A percentile compares a stretch with the other conserved stretches of the same genome.
These are phyloP conservation scores for Helotiales sp. DNA, from an alignment of 2,329 filamentous ascomycete genomes.

Conservation along the genomic window DNA sequence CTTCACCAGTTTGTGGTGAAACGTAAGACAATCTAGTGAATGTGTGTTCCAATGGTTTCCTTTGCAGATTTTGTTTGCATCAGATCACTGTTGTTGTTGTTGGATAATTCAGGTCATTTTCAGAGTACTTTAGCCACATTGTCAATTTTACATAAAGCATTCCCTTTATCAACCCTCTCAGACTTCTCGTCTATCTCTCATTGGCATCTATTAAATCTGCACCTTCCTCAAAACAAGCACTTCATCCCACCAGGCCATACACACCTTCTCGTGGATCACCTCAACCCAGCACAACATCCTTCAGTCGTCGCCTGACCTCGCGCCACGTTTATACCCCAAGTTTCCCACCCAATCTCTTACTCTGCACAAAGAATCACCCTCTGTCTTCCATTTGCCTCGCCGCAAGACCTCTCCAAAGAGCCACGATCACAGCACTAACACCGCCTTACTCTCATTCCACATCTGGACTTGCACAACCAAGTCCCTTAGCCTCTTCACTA, in stretches of 20 bases:
- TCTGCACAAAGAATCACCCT: slow-evolving; percentile 20
- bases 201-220: neutral
- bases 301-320: slow-evolving; percentile 1
- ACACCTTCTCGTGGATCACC: slow-evolving; percentile 15
- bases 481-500: slow-evolving; percentile 15
- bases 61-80: too few relatives aligned
- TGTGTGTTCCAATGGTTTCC: too few relatives aligned
- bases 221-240: neutral
- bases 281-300: slow-evolving; percentile 22
- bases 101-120: too few relatives aligned
- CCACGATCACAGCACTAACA: slow-evolving; percentile 20
- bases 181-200: too few relatives aligned
- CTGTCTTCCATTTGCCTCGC: slow-evolving; percentile 11
- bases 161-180: too few relatives aligned
- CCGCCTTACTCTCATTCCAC: slow-evolving; percentile 15
- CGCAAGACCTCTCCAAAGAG: slow-evolving; percentile 20
- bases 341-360: slow-evolving; percentile 8
- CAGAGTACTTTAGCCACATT: too few relatives aligned
- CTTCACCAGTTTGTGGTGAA: slow-evolving; percentile 19
- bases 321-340: slow-evolving; percentile 12
- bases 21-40: neutral
- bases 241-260: slow-evolving; percentile 19
- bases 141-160: too few relatives aligned
- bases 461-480: slow-evolving; percentile 14
- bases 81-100: too few relatives aligned